Evolutionary conservation across 495 filamentous ascomycete species (phyloP).

Genomic region (Daldinia vernicosa): DNA sequence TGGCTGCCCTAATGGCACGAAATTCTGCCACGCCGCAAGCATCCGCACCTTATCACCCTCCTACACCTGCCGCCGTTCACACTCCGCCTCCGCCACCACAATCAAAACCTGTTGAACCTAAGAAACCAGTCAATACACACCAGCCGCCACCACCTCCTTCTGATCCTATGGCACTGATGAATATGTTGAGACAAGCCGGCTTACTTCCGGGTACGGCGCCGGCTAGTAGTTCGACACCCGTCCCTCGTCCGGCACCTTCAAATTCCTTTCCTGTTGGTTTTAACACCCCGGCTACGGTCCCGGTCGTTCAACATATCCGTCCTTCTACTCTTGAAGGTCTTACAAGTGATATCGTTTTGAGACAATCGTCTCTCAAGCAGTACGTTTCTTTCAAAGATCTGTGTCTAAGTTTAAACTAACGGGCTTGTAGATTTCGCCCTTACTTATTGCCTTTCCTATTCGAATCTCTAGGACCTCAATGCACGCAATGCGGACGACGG

Average conservation of each 20-base stretch:
- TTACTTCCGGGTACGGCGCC: slow-evolving; percentile 49
- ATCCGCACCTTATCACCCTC: slow-evolving; percentile 52
- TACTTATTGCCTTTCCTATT: slow-evolving; percentile 77
- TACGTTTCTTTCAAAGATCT: slow-evolving; percentile 54
- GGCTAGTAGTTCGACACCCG: slow-evolving; percentile 45
- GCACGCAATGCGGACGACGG: slow-evolving; percentile 88
- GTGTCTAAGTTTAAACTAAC: slow-evolving; percentile 33
- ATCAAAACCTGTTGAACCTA: slow-evolving; percentile 44
- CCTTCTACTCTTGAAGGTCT: slow-evolving; percentile 45
- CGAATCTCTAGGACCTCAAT: slow-evolving; percentile 81
- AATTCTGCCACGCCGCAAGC: slow-evolving; percentile 57
- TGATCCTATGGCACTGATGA: slow-evolving; percentile 57
- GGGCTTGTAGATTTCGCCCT: slow-evolving; percentile 70
- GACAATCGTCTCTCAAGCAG: slow-evolving; percentile 79
- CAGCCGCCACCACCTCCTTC: slow-evolving; percentile 42
- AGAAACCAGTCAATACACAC: slow-evolving; percentile 42
- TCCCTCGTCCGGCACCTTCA: slow-evolving; percentile 54
- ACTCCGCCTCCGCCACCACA: slow-evolving; percentile 47
- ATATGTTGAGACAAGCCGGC: slow-evolving; percentile 60
- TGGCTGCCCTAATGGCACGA: slow-evolving; percentile 59
- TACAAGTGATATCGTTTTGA: slow-evolving; percentile 72
- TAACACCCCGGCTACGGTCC: slow-evolving; percentile 36
- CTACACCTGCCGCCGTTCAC: slow-evolving; percentile 46
- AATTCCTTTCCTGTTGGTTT: slow-evolving; percentile 44
- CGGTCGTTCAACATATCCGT: slow-evolving; percentile 10